Evolutionary conservation across 352 stramenopile genomes (phyloP).

Genomic region (Phytopythium litorale): DNA sequence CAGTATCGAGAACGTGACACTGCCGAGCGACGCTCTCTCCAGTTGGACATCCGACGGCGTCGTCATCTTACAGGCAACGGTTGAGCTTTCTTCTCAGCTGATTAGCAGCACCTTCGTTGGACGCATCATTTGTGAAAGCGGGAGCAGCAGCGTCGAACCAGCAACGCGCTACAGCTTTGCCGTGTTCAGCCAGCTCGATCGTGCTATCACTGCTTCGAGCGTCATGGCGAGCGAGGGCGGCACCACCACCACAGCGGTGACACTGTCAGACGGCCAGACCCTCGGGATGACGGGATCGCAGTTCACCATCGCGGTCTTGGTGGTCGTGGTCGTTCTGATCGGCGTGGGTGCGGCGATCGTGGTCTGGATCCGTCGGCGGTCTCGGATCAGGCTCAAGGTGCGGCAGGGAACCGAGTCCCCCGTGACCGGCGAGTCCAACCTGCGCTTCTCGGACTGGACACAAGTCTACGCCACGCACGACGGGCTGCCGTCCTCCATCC

Average conservation of each 20-base stretch:
- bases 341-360: neutral
- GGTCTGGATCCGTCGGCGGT: slow-evolving; percentile 3
- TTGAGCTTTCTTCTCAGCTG: neutral
- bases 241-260: neutral
- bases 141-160: no score
- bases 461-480: slow-evolving; percentile 43
- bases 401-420: slow-evolving; percentile 6
- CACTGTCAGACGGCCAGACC: neutral
- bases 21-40: neutral
- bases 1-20: neutral
- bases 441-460: slow-evolving; percentile 40
- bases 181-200: neutral
- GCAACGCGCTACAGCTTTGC: neutral
- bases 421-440: slow-evolving; percentile 17
- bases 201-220: neutral
- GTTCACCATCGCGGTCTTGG: slow-evolving; percentile 5
- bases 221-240: neutral
- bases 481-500: slow-evolving; percentile 24
- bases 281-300: neutral
- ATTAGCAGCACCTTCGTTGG: slow-evolving; percentile 1
- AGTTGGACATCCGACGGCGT: neutral
- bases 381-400: neutral
- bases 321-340: neutral
- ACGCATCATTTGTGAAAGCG: neutral
- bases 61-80: neutral